These are phyloP conservation scores for Juncus inflexus DNA, from an alignment of 176 grass and related monocot species.

Conservation along the genomic window DNA sequence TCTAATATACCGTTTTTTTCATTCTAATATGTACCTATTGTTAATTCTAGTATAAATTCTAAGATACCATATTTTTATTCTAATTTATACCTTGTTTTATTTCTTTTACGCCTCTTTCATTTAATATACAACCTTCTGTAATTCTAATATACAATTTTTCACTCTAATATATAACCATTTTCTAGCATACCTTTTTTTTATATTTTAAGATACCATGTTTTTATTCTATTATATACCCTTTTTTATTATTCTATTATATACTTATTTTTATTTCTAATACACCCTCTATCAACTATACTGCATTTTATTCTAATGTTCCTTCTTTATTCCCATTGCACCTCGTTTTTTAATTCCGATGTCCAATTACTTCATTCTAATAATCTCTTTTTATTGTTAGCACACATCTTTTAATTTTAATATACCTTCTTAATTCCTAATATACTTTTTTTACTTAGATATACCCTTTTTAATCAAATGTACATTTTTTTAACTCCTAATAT, in stretches of 20 bases:
- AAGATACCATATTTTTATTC: not conserved
- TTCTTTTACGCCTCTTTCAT: not conserved
- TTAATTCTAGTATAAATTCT: not conserved
- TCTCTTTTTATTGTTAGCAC: not conserved
- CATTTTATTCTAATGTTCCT: no score
- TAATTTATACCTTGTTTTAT: constrained; percentile 5
- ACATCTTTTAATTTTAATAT: not conserved
- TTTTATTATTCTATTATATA: no score
- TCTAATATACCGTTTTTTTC: not conserved
- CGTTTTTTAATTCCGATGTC: no score
- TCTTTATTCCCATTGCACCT: no score
- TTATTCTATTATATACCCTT: no score
- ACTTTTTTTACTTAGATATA: no score
- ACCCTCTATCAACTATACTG: no score
- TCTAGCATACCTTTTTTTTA: no score
- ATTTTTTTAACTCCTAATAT: not conserved
- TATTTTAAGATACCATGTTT: no score
- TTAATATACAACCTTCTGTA: not conserved
- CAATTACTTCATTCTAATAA: no score
- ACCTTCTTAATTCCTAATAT: not conserved
- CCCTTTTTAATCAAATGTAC: not conserved
- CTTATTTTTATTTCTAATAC: no score
- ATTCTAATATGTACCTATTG: not conserved
- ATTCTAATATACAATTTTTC: not conserved
- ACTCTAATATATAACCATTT: no score